phyloP scores from a whole-genome alignment of 1,284 basidiomycete species.

The Malassezia japonica region DNA sequence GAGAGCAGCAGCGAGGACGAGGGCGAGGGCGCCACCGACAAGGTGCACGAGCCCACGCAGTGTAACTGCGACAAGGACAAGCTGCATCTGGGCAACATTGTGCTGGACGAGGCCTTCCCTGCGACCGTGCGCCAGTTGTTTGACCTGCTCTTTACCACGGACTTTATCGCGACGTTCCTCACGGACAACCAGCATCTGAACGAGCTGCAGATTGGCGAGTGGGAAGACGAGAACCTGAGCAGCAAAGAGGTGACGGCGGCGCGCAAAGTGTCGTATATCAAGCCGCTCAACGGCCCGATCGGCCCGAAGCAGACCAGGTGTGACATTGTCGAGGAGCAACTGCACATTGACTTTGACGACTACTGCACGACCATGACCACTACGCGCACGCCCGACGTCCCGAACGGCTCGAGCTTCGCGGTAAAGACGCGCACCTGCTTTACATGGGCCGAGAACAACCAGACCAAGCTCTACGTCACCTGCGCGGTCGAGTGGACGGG shows the following conservation, averaged over 20 bases:
- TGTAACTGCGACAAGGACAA: constrained; percentile 68
- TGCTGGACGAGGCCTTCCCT: constrained; percentile 69
- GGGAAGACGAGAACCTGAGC: constrained; percentile 46
- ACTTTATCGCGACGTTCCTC: constrained; percentile 91
- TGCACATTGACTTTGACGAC: constrained; percentile 72
- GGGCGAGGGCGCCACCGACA: not conserved
- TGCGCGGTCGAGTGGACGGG: constrained; percentile 93
- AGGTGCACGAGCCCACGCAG: constrained; percentile 53
- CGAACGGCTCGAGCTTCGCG: constrained; percentile 77
- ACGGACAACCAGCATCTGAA: constrained; percentile 73
- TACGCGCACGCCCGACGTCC: constrained; percentile 87
- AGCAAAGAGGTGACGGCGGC: constrained; percentile 34
- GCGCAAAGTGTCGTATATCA: constrained; percentile 88
- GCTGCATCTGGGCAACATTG: constrained; percentile 64
- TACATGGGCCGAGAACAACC: constrained; percentile 76
- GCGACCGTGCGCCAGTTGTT: constrained; percentile 89
- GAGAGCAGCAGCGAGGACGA: constrained; percentile 23
- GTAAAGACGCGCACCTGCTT: constrained; percentile 91
- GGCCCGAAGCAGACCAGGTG: constrained; percentile 94
- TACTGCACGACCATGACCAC: constrained; percentile 76
- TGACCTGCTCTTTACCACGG: constrained; percentile 89
- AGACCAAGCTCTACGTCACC: constrained; percentile 71
- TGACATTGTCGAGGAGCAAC: constrained; percentile 74
- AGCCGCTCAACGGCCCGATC: constrained; percentile 74
- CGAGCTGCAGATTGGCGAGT: constrained; percentile 39